Conservation (phyloP, 2,329 filamentous ascomycete species). For the Coleophoma cylindrospora region DNA sequence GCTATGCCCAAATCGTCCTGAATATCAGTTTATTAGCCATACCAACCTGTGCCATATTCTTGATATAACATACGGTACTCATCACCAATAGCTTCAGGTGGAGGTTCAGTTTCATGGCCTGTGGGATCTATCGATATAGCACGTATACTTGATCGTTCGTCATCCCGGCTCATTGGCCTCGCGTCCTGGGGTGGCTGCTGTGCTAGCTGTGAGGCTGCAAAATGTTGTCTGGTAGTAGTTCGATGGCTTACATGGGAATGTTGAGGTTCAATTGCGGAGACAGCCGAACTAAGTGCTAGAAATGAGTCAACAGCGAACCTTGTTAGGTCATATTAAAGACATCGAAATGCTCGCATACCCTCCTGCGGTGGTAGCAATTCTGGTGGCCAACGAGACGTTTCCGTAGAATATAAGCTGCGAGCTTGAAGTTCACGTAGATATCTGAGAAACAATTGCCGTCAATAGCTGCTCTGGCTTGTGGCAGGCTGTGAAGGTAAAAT, state of each 20-base stretch:
- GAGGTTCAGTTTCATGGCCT: too few relatives aligned
- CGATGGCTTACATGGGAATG: background rate
- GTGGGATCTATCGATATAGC: too few relatives aligned
- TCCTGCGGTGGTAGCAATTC: background rate
- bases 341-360: background rate
- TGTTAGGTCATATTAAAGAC: background rate
- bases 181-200: background rate
- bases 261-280: background rate
- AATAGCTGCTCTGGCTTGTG: background rate
- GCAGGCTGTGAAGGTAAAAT: too few relatives aligned
- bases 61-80: background rate
- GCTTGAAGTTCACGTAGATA: background rate
- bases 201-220: background rate
- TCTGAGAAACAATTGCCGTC: background rate
- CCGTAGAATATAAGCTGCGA: background rate
- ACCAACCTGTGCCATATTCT: background rate
- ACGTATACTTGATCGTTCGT: background rate
- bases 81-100: background rate
- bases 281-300: background rate
- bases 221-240: background rate
- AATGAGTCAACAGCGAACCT: background rate
- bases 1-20: background rate
- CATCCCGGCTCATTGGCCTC: background rate
- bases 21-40: background rate
- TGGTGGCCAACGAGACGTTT: too few relatives aligned